Conservation (phyloP, 495 filamentous ascomycete species). For the Aspergillus homomorphus region DNA sequence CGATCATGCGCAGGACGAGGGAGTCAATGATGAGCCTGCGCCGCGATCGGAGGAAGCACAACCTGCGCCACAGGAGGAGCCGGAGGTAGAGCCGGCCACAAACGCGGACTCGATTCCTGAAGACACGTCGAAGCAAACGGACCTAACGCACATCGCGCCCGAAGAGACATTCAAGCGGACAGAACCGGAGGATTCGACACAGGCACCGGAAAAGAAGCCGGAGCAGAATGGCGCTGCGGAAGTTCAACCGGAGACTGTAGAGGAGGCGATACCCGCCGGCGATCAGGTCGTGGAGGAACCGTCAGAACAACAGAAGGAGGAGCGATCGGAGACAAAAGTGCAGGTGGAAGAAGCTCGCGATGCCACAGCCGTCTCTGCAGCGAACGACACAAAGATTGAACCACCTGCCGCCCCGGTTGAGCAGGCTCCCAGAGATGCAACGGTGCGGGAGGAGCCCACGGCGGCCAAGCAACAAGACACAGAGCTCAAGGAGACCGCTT, state of each 20-base stretch:
- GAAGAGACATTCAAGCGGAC: slow-evolving; percentile 7
- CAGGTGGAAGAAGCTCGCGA: slow-evolving; percentile 1
- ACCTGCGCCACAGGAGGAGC: not conserved
- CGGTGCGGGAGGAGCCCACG: slow-evolving; percentile 11
- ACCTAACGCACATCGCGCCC: slow-evolving; percentile 9
- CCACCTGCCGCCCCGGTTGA: slow-evolving; percentile 23
- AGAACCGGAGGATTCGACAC: slow-evolving; percentile 5
- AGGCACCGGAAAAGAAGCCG: slow-evolving; percentile 12
- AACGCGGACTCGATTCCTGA: not conserved
- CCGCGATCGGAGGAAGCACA: not conserved
- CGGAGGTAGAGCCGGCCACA: not conserved
- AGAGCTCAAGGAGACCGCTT: slow-evolving; percentile 20
- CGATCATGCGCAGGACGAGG: slow-evolving; percentile 6
- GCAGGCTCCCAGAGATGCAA: slow-evolving; percentile 22
- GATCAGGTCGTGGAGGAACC: not conserved
- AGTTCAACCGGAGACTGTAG: not conserved
- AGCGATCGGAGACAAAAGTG: not conserved
- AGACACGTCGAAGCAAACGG: slow-evolving; percentile 4
- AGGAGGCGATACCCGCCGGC: slow-evolving; percentile 11
- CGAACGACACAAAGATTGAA: slow-evolving; percentile 6
- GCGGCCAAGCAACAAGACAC: slow-evolving; percentile 1
- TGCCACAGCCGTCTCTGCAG: not conserved
- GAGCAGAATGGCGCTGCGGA: not conserved
- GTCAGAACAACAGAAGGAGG: not conserved
- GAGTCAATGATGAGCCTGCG: not conserved